These are phyloP conservation scores for Diaporthe citrichinensis DNA, from an alignment of 2,329 filamentous ascomycete genomes.

Conservation along the genomic window DNA sequence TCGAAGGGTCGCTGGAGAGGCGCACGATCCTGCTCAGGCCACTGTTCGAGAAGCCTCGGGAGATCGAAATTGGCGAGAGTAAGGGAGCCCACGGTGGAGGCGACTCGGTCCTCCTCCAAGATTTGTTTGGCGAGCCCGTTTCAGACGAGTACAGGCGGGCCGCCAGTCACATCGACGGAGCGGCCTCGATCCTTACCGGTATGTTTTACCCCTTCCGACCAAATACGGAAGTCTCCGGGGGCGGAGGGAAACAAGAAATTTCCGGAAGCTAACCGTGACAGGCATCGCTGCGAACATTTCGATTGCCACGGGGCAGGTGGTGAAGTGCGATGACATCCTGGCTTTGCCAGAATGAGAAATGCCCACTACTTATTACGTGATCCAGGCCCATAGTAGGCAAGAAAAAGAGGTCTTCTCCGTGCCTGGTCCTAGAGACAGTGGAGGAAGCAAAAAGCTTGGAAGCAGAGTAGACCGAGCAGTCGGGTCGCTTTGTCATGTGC, in stretches of 20 bases:
- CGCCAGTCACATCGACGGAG: constrained; percentile 71
- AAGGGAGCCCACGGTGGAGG: constrained; percentile 73
- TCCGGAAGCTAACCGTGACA: constrained; percentile 19
- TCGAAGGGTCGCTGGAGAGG: constrained; percentile 67
- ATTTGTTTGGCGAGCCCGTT: constrained; percentile 68
- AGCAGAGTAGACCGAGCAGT: not conserved
- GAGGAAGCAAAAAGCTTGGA: constrained; percentile 22
- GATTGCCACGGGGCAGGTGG: constrained; percentile 68
- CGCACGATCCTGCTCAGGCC: constrained; percentile 64
- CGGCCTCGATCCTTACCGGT: constrained; percentile 67
- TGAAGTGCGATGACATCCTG: constrained; percentile 68
- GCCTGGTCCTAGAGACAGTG: not conserved
- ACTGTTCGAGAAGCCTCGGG: constrained; percentile 69
- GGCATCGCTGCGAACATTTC: constrained; percentile 72
- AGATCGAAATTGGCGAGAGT: constrained; percentile 66
- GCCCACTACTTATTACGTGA: not conserved
- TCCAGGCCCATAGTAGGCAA: not conserved
- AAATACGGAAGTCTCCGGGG: constrained; percentile 2
- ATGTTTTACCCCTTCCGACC: not conserved
- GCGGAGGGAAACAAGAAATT: not conserved
- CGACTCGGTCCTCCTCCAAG: constrained; percentile 68
- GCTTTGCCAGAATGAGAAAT: constrained; percentile 47
- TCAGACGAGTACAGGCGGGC: constrained; percentile 68
- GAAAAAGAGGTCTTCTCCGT: no score
- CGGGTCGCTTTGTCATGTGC: constrained; percentile 22